These are phyloP conservation scores for Parastagonospora avenae DNA, from an alignment of 2,329 filamentous ascomycete genomes.

Conservation along the genomic window DNA sequence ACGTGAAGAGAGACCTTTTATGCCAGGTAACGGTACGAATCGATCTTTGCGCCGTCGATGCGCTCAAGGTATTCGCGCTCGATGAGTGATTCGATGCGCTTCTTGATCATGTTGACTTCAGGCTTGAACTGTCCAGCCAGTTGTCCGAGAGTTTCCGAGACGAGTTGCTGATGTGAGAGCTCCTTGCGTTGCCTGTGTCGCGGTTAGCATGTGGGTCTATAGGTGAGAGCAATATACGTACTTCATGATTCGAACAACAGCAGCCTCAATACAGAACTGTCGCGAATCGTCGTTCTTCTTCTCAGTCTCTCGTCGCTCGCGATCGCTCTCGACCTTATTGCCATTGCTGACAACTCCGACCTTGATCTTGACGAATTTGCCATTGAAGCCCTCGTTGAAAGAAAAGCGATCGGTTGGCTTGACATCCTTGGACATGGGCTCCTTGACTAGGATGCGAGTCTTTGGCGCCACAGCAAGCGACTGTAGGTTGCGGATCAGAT, in stretches of 20 bases:
- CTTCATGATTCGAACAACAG: constrained; percentile 86
- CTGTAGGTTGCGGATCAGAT: constrained; percentile 78
- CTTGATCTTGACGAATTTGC: constrained; percentile 85
- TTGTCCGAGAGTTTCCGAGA: constrained; percentile 74
- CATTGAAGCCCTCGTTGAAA: constrained; percentile 82
- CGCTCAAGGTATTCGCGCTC: constrained; percentile 79
- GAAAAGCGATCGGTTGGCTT: constrained; percentile 77
- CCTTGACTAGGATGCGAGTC: constrained; percentile 78
- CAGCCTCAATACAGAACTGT: constrained; percentile 74
- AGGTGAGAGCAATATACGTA: constrained; percentile 53
- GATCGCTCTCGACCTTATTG: constrained; percentile 81
- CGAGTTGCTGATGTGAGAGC: constrained; percentile 69
- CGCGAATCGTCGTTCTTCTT: constrained; percentile 76
- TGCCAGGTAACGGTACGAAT: constrained; percentile 74
- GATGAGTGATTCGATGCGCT: constrained; percentile 78
- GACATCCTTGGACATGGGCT: constrained; percentile 77
- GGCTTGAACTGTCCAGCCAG: constrained; percentile 73
- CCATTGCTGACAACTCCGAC: constrained; percentile 80
- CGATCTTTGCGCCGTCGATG: constrained; percentile 65
- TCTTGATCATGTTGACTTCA: constrained; percentile 78
- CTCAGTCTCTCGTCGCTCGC: constrained; percentile 71
- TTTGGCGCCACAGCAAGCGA: constrained; percentile 84
- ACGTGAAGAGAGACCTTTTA: constrained; percentile 47
- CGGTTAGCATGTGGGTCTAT: constrained; percentile 19
- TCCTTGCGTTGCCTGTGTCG: constrained; percentile 71